Evolutionary conservation across 345 rosid species (phyloP), one percentile per base, ranked within the genome.

Genomic region (Capsella bursapastoris): DNA sequence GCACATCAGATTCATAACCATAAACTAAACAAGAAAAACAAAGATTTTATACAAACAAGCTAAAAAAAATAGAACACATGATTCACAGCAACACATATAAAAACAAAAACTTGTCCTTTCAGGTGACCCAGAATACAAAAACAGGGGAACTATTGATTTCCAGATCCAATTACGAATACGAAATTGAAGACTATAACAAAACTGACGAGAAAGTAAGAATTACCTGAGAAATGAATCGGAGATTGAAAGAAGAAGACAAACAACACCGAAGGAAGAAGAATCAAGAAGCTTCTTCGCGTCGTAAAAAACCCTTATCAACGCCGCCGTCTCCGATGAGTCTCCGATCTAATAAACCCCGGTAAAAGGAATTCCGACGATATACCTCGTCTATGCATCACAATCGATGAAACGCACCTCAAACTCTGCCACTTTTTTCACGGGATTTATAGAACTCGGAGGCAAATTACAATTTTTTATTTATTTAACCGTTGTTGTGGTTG

Each of bases 351-450:
- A 10, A 45, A 44, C 14, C 13, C 55, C 31, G 44, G 70, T 53
- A 1, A 10, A 45, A 8, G n/a, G 57, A 64, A 56, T 1, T 64
- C 76, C 55, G 76, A 50, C 67, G 80, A 77, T 70, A 60, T 14
- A 44, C 61, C 41, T 18, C 58, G 79, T 62, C 70, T 61, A 74
- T 44, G 79, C 79, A 68, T 74, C 72, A 58, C 61, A 64, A 25
- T 44, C 64, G 57, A 34, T 68, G 65, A 73, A 64, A 34, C 57
- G 3, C 48, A 59, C 63, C 58, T 43, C 38, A 66, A 60, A 41
- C 69, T 32, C 56, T 50, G 37, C 37, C 59, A 38, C 61, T 57
- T n/a, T 58, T 59, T 14, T 38, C 35, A 18, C 28, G 25, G 44
- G 25, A 51, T 41, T 72, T 51, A 72, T 71, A 50, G 43, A 50